Evolutionary conservation across 768 basidiomycete genomes (phyloP).

Genomic region (Hysterangium stoloniferum): DNA sequence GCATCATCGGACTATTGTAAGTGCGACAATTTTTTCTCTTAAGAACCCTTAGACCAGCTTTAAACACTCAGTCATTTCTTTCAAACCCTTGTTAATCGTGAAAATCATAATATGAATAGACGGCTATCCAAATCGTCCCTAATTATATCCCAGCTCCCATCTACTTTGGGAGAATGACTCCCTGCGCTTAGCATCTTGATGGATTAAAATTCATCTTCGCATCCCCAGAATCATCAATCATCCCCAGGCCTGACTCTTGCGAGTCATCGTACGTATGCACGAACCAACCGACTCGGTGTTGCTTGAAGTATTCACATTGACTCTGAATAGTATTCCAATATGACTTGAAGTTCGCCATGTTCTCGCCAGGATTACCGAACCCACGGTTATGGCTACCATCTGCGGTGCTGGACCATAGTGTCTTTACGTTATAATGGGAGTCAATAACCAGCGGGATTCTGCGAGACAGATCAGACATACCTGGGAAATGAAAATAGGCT

Average conservation of each 20-base stretch:
- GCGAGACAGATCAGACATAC: neutral
- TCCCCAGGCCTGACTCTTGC: slow-evolving; percentile 11
- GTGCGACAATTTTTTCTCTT: too few relatives aligned
- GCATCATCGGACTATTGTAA: too few relatives aligned
- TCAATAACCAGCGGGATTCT: neutral
- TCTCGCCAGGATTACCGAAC: slow-evolving; percentile 11
- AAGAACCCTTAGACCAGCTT: too few relatives aligned
- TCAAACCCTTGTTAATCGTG: too few relatives aligned
- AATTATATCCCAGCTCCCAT: too few relatives aligned
- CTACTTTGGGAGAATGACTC: too few relatives aligned
- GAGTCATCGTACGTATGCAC: slow-evolving; percentile 13
- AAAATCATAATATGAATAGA: too few relatives aligned
- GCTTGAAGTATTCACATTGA: slow-evolving; percentile 6
- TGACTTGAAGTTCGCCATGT: slow-evolving; percentile 11
- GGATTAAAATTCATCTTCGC: slow-evolving; percentile 10
- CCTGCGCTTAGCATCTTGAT: slow-evolving; percentile 1
- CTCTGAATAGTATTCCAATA: slow-evolving; percentile 11
- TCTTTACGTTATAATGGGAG: slow-evolving; percentile 31
- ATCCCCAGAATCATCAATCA: slow-evolving; percentile 8
- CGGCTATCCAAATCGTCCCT: too few relatives aligned
- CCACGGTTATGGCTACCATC: slow-evolving; percentile 26
- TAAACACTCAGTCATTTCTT: too few relatives aligned
- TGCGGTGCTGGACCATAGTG: slow-evolving; percentile 32
- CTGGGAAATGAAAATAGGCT: slow-evolving; percentile 10
- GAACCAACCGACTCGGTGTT: slow-evolving; percentile 10